Percentiles rank a stretch among this genome's conserved stretches.
phyloP scores from a whole-genome alignment of 345 rosid genomes.

The Lumnitzera racemosa region DNA sequence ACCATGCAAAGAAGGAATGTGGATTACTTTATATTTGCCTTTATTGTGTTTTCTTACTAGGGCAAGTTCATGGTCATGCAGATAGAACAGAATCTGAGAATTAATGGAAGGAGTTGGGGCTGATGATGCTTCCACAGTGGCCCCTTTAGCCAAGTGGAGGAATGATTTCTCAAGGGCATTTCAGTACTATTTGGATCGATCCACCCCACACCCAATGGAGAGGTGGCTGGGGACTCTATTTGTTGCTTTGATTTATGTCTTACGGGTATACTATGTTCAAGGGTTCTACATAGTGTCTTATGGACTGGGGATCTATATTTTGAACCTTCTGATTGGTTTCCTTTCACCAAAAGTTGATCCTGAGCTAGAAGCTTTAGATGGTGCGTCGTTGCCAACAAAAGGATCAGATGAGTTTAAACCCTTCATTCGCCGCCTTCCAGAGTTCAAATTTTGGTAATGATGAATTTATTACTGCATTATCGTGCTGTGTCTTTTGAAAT shows the following conservation, averaged over 20 bases:
- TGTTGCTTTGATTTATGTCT: constrained; percentile 41
- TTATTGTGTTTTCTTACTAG: too few species aligned
- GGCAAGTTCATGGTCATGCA: too few species aligned
- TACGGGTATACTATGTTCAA: constrained; percentile 45
- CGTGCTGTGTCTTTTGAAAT: not conserved
- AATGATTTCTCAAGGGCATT: constrained; percentile 34
- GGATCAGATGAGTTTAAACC: constrained; percentile 66
- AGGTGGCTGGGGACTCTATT: constrained; percentile 64
- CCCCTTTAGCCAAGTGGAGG: constrained; percentile 42
- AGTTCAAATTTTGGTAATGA: constrained; percentile 69
- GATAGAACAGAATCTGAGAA: too few species aligned
- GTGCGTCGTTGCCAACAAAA: constrained; percentile 36
- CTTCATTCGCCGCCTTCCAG: constrained; percentile 76
- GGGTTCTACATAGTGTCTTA: constrained; percentile 61
- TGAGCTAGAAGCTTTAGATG: constrained; percentile 55
- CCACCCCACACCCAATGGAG: constrained; percentile 34
- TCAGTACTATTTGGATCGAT: constrained; percentile 47
- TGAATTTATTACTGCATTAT: not conserved
- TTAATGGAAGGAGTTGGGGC: constrained; percentile 35
- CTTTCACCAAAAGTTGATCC: constrained; percentile 75
- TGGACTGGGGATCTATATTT: constrained; percentile 65
- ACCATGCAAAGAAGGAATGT: too few species aligned
- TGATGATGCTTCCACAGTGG: constrained; percentile 23
- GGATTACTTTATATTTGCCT: too few species aligned
- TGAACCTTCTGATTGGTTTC: constrained; percentile 77